Conservation (phyloP, 2,329 filamentous ascomycete species). For the Trichophyton rubrum region DNA sequence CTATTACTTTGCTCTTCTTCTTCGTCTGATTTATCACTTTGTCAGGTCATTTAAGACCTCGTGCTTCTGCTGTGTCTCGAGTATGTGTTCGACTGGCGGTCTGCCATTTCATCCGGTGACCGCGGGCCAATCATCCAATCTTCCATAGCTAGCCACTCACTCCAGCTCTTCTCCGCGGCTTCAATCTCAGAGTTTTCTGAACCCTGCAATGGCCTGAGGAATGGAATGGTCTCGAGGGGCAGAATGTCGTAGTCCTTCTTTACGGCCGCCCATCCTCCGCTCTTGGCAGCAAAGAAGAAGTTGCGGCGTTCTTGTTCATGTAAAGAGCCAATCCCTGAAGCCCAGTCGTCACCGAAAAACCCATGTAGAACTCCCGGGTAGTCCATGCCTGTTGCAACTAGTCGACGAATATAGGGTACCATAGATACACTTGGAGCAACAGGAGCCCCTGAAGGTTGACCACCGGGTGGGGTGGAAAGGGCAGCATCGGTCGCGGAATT, state of each 20-base stretch:
- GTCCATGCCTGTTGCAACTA: slow-evolving; percentile 87
- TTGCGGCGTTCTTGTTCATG: slow-evolving; percentile 86
- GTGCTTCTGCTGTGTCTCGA: background rate
- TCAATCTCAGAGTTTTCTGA: slow-evolving; percentile 69
- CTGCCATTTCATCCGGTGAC: slow-evolving; percentile 42
- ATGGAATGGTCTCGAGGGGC: slow-evolving; percentile 72
- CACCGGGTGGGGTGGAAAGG: slow-evolving; percentile 32
- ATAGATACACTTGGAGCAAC: slow-evolving; percentile 48
- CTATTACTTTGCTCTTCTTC: background rate
- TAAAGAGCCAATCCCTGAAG: slow-evolving; percentile 62
- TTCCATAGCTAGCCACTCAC: slow-evolving; percentile 90
- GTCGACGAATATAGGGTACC: slow-evolving; percentile 76
- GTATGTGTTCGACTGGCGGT: slow-evolving; percentile 22
- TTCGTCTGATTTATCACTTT: background rate
- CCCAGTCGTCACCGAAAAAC: slow-evolving; percentile 94
- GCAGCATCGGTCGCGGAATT: slow-evolving; percentile 27
- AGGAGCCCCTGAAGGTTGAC: slow-evolving; percentile 27
- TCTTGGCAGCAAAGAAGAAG: slow-evolving; percentile 91
- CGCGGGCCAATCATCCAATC: slow-evolving; percentile 95
- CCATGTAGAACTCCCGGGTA: slow-evolving; percentile 75
- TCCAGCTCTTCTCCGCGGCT: slow-evolving; percentile 74
- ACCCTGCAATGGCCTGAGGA: slow-evolving; percentile 68
- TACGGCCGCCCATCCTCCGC: slow-evolving; percentile 74
- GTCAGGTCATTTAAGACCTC: background rate
- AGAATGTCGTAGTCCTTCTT: slow-evolving; percentile 85